Conservation (phyloP, 2,329 filamentous ascomycete species). For the Parastagonospora avenae region DNA sequence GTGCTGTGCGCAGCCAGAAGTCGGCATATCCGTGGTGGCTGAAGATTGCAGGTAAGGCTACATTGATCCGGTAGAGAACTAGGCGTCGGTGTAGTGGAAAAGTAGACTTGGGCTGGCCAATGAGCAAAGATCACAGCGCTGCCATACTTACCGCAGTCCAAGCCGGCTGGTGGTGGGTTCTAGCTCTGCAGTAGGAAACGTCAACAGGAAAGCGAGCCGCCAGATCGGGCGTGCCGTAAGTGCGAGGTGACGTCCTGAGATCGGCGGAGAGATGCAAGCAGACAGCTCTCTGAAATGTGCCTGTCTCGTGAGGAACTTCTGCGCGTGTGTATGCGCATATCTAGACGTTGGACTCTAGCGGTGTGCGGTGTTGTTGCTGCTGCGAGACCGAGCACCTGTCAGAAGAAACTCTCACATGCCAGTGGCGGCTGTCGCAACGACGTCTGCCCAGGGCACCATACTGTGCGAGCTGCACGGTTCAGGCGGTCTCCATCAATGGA, state of each 20-base stretch:
- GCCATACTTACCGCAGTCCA: conserved; percentile 11
- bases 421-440: conserved; percentile 1
- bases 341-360: too few species aligned
- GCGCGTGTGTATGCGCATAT: neutral
- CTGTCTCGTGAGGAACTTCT: neutral
- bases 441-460: conserved; percentile 15
- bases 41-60: too few species aligned
- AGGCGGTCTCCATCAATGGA: conserved; percentile 22
- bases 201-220: conserved; percentile 14
- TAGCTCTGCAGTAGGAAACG: conserved; percentile 10
- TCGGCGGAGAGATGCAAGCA: conserved; percentile 6
- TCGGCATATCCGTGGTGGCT: neutral
- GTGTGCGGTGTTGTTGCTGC: neutral
- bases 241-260: conserved; percentile 17
- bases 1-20: neutral
- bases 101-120: conserved; percentile 8
- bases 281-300: neutral
- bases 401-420: conserved; percentile 12
- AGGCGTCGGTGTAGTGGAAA: neutral
- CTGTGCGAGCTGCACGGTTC: conserved; percentile 29
- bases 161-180: conserved; percentile 12
- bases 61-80: neutral
- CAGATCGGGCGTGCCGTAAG: neutral
- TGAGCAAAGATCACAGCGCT: conserved; percentile 1
- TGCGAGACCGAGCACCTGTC: neutral